Percentiles rank a stretch among this genome's conserved stretches.
Evolutionary conservation across 2,329 filamentous ascomycete species (phyloP).

Genomic region (Daldinia sp.): DNA sequence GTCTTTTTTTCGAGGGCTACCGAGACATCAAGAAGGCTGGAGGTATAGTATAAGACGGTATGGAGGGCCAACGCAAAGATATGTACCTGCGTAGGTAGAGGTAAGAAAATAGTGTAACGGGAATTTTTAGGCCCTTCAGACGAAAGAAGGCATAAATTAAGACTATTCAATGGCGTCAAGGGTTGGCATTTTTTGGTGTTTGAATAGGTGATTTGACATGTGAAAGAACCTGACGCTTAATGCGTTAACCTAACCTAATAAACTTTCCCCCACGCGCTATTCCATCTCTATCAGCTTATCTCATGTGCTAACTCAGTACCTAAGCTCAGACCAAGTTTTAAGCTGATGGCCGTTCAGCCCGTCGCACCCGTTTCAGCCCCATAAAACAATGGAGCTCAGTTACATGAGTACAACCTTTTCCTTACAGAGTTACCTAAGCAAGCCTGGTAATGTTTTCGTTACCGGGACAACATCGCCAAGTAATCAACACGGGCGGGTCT

Average conservation of each 20-base stretch:
- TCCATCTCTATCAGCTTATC: background rate
- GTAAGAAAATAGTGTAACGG: conserved; percentile 7
- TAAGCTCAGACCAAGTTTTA: conserved; percentile 6
- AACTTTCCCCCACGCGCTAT: conserved; percentile 16
- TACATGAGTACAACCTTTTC: background rate
- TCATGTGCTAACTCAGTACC: background rate
- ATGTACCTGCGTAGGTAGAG: background rate
- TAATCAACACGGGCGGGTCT: conserved; percentile 27
- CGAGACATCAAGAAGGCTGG: conserved; percentile 35
- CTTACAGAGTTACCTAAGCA: conserved; percentile 7
- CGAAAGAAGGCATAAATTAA: conserved; percentile 14
- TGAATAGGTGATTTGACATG: conserved; percentile 21
- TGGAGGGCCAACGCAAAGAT: background rate
- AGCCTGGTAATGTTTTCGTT: conserved; percentile 20
- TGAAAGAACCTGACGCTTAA: conserved; percentile 26
- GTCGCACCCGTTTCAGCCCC: background rate
- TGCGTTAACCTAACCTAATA: conserved; percentile 9
- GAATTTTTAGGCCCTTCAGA: conserved; percentile 24
- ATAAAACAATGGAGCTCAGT: conserved; percentile 14
- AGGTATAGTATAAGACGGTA: background rate
- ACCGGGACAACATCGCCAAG: conserved; percentile 27
- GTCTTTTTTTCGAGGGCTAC: conserved; percentile 14
- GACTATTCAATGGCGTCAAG: conserved; percentile 22
- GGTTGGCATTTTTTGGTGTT: conserved; percentile 15
- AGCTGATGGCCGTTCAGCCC: background rate